Evolutionary conservation across 495 filamentous ascomycete species (phyloP).

Genomic region (Aspergillus wentii): DNA sequence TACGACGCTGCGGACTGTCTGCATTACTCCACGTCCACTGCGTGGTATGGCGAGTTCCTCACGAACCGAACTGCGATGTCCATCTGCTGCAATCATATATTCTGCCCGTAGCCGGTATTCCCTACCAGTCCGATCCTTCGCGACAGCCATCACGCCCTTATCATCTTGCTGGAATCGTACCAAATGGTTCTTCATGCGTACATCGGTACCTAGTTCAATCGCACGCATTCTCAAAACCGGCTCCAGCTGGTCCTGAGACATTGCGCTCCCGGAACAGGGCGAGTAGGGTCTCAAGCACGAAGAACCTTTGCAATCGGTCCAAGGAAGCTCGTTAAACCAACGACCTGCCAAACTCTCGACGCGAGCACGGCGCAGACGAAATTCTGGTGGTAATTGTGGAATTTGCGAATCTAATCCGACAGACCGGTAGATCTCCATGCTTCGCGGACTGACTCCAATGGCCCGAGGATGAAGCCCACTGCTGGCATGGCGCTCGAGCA

Average conservation of each 20-base stretch:
- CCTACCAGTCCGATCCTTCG: conserved; percentile 13
- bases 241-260: conserved; percentile 28
- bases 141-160: conserved; percentile 12
- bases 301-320: conserved; percentile 21
- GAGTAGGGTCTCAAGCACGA: too few species aligned
- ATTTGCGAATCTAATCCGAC: conserved; percentile 23
- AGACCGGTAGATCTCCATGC: conserved; percentile 28
- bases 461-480: conserved; percentile 27
- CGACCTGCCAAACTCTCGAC: conserved; percentile 23
- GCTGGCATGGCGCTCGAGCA: conserved; percentile 25
- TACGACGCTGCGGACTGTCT: conserved; percentile 33
- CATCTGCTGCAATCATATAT: conserved; percentile 33
- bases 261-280: conserved; percentile 13
- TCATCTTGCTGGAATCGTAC: conserved; percentile 14
- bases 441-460: conserved; percentile 27
- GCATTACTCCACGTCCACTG: conserved; percentile 28
- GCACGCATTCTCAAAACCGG: conserved; percentile 20
- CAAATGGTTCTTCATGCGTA: conserved; percentile 15
- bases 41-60: conserved; percentile 20
- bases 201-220: conserved; percentile 22
- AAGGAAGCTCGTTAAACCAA: conserved; percentile 21
- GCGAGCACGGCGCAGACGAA: conserved; percentile 18
- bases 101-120: too few species aligned
- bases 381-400: conserved; percentile 15
- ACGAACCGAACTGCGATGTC: conserved; percentile 24